Percentiles rank a stretch among this genome's conserved stretches.
These are phyloP conservation scores for Termitomyces sp. DNA, from an alignment of 768 basidiomycete species.

Conservation along the genomic window DNA sequence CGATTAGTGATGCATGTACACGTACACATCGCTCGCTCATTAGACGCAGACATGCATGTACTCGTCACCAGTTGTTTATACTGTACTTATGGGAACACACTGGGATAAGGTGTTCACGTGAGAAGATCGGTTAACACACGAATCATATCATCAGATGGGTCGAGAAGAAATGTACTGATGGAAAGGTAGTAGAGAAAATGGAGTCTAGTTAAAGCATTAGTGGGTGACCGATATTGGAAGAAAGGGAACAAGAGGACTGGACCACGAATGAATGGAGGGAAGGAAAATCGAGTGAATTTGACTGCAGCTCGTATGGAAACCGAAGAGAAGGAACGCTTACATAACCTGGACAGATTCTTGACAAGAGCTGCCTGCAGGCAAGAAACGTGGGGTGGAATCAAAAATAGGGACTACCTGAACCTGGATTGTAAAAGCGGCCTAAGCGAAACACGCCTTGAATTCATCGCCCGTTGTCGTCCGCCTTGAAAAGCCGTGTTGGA, in stretches of 20 bases:
- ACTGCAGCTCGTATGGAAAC: not conserved
- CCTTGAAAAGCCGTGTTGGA: constrained; percentile 48
- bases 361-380: constrained; percentile 68
- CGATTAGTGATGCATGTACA: constrained; percentile 4
- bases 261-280: not conserved
- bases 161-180: constrained; percentile 47
- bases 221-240: not conserved
- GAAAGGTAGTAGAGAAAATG: constrained; percentile 17
- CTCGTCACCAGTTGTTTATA: not conserved
- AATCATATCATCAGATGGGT: constrained; percentile 29
- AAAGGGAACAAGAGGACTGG: constrained; percentile 1
- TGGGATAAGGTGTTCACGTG: constrained; percentile 3
- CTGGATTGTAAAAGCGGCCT: constrained; percentile 37
- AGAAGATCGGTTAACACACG: constrained; percentile 13
- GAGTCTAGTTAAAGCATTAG: not conserved
- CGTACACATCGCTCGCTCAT: constrained; percentile 6
- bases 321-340: constrained; percentile 30
- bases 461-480: constrained; percentile 37
- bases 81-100: too few relatives aligned
- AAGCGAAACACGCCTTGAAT: constrained; percentile 52
- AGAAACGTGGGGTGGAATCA: constrained; percentile 62
- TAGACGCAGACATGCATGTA: not conserved
- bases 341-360: constrained; percentile 33
- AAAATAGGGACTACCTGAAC: constrained; percentile 47
- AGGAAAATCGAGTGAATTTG: not conserved